Conservation (phyloP, 345 rosid genomes). For the Melaleuca quinquenervia region DNA sequence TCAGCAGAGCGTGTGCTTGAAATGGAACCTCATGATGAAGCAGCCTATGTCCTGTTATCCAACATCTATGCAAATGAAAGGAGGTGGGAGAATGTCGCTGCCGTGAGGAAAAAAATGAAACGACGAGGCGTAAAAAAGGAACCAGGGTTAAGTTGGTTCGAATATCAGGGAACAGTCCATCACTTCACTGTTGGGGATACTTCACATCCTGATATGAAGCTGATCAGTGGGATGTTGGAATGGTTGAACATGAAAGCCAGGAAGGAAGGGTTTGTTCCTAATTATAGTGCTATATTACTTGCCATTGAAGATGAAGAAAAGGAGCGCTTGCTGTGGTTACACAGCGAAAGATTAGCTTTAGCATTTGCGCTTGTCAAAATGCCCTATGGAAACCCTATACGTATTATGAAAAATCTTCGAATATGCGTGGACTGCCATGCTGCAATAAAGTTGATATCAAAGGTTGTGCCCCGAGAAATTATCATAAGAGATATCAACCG, state of each 20-base stretch:
- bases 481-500: slow-evolving; percentile 77
- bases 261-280: slow-evolving; percentile 53
- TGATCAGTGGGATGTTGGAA: slow-evolving; percentile 69
- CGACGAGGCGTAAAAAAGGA: slow-evolving; percentile 63
- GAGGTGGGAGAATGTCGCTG: slow-evolving; percentile 57
- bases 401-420: slow-evolving; percentile 71
- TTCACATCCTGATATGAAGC: slow-evolving; percentile 59
- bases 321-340: slow-evolving; percentile 59
- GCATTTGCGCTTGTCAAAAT: slow-evolving; percentile 54
- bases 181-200: slow-evolving; percentile 58
- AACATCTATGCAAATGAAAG: slow-evolving; percentile 67
- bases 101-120: slow-evolving; percentile 60
- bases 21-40: slow-evolving; percentile 66
- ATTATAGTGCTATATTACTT: slow-evolving; percentile 37
- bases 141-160: slow-evolving; percentile 90
- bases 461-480: slow-evolving; percentile 51
- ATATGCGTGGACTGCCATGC: slow-evolving; percentile 74
- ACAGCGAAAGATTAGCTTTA: slow-evolving; percentile 82
- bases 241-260: slow-evolving; percentile 70
- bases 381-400: slow-evolving; percentile 35
- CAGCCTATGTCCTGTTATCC: slow-evolving; percentile 61
- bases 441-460: slow-evolving; percentile 58
- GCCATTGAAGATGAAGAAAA: slow-evolving; percentile 51
- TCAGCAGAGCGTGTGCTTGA: slow-evolving; percentile 51
- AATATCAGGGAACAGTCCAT: slow-evolving; percentile 48